Evolutionary conservation across 352 stramenopile genomes (phyloP).

Genomic region (Phytophthora lateralis): DNA sequence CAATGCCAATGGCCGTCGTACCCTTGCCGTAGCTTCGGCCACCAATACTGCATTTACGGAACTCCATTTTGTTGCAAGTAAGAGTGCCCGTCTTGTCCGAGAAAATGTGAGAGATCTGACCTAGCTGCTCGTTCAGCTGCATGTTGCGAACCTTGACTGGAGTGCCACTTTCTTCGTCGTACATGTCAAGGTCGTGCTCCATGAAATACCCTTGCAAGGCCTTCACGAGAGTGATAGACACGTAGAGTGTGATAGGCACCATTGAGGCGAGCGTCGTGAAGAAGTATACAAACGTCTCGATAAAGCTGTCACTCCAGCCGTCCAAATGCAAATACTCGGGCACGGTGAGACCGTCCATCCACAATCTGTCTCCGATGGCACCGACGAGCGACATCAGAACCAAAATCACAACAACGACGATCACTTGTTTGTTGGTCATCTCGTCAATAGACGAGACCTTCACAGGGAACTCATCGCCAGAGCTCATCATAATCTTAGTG

Average conservation of each 20-base stretch:
- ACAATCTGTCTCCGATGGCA: conserved; percentile 62
- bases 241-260: conserved; percentile 90
- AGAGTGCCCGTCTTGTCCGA: conserved; percentile 90
- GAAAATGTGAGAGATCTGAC: conserved; percentile 98
- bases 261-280: conserved; percentile 86
- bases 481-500: conserved; percentile 93
- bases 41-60: conserved; percentile 87
- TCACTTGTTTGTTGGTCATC: conserved; percentile 87
- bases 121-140: conserved; percentile 87
- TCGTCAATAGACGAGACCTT: conserved; percentile 88
- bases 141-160: conserved; percentile 86
- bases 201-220: conserved; percentile 90
- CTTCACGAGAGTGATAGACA: conserved; percentile 90
- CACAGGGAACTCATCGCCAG: conserved; percentile 77
- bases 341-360: conserved; percentile 46
- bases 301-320: conserved; percentile 42
- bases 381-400: conserved; percentile 73
- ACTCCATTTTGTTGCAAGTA: conserved; percentile 92
- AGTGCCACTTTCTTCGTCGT: conserved; percentile 70
- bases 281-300: conserved; percentile 83
- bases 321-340: conserved; percentile 49
- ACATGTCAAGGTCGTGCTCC: conserved; percentile 87
- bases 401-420: conserved; percentile 79
- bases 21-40: conserved; percentile 84
- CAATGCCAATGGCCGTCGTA: conserved; percentile 82